Base-by-base conservation (phyloP, 306 rosid genomes). In the Boehmeria nivea region DNA sequence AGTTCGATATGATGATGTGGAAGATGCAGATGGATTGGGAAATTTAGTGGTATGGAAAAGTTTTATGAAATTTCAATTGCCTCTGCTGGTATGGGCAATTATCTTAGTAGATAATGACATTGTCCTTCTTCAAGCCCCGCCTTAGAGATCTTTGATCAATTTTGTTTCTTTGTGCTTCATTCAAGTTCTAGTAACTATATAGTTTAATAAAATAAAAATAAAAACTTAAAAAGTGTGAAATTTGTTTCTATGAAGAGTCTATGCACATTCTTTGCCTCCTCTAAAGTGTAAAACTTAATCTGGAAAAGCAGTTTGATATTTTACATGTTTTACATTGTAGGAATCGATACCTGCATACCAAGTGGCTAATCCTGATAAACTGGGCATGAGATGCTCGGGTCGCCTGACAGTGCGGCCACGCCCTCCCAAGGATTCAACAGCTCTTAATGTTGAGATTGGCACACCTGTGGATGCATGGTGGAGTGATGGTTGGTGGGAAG, bases 401-500 rank as follows among this genome's bases (percentile, higher is more conserved):
- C 94, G 96, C 70, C 68, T 77, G 64, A 79, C 81, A 42, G 65
- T 79, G 21, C 81, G 96, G 19, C 94, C 96, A 23, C 34, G 60
- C 64, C 78, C 72, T 67, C 85, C 83, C 31, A 64, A 66, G 45
- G 72, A 50, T 54, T 39, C 54, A 63, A 49, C 58, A 18, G 60
- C 50, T 28, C 34, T 14, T 31, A 51, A 18, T 38, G 60, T 77
- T 45, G 85, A 75, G 75, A 63, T 81, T 75, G 95, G 95, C 43
- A 64, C 67, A 12, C 55, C 83, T 19, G 95, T 87, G 48, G 95
- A 87, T 75, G 95, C 82, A 24, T 77, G 89, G 94, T 84, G 87
- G 79, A 26, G 82, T 56, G 94, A 84, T 45, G 89, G 94, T 59
- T 87, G 95, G 95, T 87, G 95, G 95, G 95, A 87, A 74, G 84